phyloP scores from a whole-genome alignment of 306 rosid species.

The Abrus precatorius region DNA sequence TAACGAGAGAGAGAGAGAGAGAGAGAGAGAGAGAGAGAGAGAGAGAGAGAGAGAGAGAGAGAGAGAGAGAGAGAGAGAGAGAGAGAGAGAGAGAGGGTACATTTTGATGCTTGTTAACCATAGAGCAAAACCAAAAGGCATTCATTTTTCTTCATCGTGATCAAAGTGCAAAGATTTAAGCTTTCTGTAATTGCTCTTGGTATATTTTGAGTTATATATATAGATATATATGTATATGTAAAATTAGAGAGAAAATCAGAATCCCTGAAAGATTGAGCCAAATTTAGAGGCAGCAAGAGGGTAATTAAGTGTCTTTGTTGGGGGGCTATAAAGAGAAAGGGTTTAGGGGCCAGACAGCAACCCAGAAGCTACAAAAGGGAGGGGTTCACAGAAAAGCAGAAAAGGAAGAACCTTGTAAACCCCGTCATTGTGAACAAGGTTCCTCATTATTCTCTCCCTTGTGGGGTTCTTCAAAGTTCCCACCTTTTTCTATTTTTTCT shows the following conservation, averaged over 20 bases:
- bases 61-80: background rate
- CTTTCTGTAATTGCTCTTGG: background rate
- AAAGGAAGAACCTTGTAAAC: constrained; percentile 54
- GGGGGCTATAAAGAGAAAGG: constrained; percentile 44
- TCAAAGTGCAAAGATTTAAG: constrained; percentile 16
- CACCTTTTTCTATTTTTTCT: constrained; percentile 46
- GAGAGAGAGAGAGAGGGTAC: constrained; percentile 15
- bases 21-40: constrained; percentile 1
- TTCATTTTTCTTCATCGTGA: constrained; percentile 36
- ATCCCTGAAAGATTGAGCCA: constrained; percentile 41
- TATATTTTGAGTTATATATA: background rate
- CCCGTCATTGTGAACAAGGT: constrained; percentile 87
- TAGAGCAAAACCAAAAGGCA: constrained; percentile 44
- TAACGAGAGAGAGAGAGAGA: constrained; percentile 40
- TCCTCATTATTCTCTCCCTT: constrained; percentile 65
- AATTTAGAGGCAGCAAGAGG: constrained; percentile 41
- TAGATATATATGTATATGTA: background rate
- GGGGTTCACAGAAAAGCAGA: constrained; percentile 46
- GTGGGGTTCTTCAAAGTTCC: constrained; percentile 48
- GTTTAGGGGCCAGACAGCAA: constrained; percentile 14
- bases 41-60: background rate
- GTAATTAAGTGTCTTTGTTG: constrained; percentile 44
- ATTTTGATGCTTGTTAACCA: constrained; percentile 43
- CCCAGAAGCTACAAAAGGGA: constrained; percentile 31
- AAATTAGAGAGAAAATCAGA: background rate